Conservation (phyloP, 345 rosid species). For the Zanthoxylum bungeanum region DNA sequence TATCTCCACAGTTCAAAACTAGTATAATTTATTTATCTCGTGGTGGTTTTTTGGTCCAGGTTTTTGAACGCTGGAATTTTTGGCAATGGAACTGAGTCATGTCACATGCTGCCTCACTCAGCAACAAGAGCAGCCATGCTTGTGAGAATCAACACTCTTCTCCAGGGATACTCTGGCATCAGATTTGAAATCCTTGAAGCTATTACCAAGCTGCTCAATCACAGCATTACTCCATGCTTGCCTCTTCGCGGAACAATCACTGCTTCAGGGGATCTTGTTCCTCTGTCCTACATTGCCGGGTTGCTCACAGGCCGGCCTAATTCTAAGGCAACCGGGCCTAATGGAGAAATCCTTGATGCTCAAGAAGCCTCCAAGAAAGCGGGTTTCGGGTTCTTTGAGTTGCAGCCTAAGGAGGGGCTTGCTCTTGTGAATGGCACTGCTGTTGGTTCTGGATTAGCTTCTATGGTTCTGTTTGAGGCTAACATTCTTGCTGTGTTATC, state of each 20-base stretch:
- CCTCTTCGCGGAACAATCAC: slow-evolving; percentile 70
- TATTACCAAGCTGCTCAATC: slow-evolving; percentile 52
- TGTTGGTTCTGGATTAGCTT: no score
- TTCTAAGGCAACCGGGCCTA: slow-evolving; percentile 49
- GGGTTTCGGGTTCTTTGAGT: no score
- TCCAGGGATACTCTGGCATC: slow-evolving; percentile 71
- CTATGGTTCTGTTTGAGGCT: no score
- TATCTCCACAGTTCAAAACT: no score
- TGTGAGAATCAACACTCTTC: slow-evolving; percentile 64
- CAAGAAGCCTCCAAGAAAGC: slow-evolving; percentile 41
- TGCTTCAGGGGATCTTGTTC: slow-evolving; percentile 67
- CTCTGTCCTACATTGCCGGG: slow-evolving; percentile 66
- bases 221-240: slow-evolving; percentile 58
- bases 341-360: slow-evolving; percentile 45
- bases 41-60: slow-evolving; percentile 22
- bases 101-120: slow-evolving; percentile 51
- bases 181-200: slow-evolving; percentile 68
- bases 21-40: no score
- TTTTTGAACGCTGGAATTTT: slow-evolving; percentile 70
- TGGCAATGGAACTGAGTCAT: slow-evolving; percentile 41
- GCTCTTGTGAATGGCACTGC: no score
- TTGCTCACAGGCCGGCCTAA: slow-evolving; percentile 57
- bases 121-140: slow-evolving; percentile 67
- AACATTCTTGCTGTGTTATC: no score
- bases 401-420: no score